Conservation (phyloP, 2,329 filamentous ascomycete species). For the Epichloe brachyelytri region DNA sequence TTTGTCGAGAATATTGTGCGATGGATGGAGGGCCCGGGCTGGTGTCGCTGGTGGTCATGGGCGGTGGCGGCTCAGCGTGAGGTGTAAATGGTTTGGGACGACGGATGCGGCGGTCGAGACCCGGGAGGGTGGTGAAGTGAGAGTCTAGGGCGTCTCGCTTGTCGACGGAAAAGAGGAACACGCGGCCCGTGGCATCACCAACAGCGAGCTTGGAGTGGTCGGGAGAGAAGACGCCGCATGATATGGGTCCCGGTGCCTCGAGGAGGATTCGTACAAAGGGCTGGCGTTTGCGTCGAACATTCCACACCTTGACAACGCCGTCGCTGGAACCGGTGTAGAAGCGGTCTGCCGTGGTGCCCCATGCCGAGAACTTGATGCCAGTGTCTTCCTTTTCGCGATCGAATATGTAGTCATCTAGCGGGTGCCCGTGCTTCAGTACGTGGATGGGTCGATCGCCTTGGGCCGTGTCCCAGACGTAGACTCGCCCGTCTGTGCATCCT, state of each 20-base stretch:
- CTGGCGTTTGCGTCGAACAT: slow-evolving; percentile 32
- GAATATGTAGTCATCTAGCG: slow-evolving; percentile 25
- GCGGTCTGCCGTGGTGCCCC: slow-evolving; percentile 42
- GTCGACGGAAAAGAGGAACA: slow-evolving; percentile 41
- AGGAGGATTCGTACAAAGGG: slow-evolving; percentile 41
- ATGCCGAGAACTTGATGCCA: slow-evolving; percentile 51
- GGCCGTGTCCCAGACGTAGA: slow-evolving; percentile 51
- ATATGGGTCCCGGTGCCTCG: slow-evolving; percentile 41
- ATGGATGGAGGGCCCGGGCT: slow-evolving; percentile 9
- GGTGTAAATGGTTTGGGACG: slow-evolving; percentile 35
- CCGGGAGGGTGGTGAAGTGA: slow-evolving; percentile 24
- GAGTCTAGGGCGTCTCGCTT: slow-evolving; percentile 25
- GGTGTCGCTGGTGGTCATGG: slow-evolving; percentile 8
- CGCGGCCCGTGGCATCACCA: slow-evolving; percentile 48
- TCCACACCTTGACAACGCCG: slow-evolving; percentile 50
- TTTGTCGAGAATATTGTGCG: slow-evolving; percentile 13
- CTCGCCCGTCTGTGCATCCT: slow-evolving; percentile 46
- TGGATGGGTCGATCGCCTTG: slow-evolving; percentile 43
- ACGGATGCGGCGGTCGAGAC: slow-evolving; percentile 23
- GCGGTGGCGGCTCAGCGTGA: slow-evolving; percentile 36
- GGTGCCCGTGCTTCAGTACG: slow-evolving; percentile 37
- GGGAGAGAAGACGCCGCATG: slow-evolving; percentile 44
- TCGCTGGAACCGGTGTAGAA: slow-evolving; percentile 54
- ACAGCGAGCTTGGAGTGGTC: slow-evolving; percentile 42
- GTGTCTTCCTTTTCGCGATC: slow-evolving; percentile 43